Conservation (phyloP, 257 asterid genomes). For the Nicotiana obtusifolia region DNA sequence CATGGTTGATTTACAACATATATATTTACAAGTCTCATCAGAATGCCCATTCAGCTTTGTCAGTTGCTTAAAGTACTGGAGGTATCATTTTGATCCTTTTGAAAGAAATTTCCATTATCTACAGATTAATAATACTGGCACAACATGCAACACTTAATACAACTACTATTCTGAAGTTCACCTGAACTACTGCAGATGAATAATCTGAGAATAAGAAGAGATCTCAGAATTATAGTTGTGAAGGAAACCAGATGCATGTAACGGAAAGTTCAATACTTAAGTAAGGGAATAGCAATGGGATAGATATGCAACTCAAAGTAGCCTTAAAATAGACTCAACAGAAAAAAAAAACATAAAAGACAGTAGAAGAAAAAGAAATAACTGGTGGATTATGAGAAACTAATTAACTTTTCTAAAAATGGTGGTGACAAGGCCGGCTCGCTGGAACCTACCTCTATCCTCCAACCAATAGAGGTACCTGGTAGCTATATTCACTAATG, state of each 20-base stretch:
- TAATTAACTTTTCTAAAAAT: neutral
- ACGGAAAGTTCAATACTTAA: neutral
- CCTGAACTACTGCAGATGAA: neutral
- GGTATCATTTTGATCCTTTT: too few species aligned
- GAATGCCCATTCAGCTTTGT: too few species aligned
- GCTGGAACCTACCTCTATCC: neutral
- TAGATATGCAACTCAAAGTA: neutral
- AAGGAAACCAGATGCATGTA: neutral
- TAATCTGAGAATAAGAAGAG: neutral
- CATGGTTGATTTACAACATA: too few species aligned
- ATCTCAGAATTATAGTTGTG: neutral
- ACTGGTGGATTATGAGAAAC: neutral
- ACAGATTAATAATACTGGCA: too few species aligned
- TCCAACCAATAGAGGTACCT: too few species aligned
- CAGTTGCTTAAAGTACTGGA: too few species aligned
- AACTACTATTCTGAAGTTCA: neutral
- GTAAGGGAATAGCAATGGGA: neutral
- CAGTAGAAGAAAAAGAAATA: neutral
- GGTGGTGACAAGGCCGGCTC: neutral
- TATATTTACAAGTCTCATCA: too few species aligned
- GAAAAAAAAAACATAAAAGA: neutral
- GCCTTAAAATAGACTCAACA: neutral
- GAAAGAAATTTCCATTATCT: too few species aligned
- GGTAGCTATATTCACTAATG: neutral
- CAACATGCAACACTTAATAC: too few species aligned